Percentiles rank a stretch among this genome's conserved stretches.
phyloP scores from a whole-genome alignment of 352 stramenopile genomes.

The Aphanomyces cochlioides region DNA sequence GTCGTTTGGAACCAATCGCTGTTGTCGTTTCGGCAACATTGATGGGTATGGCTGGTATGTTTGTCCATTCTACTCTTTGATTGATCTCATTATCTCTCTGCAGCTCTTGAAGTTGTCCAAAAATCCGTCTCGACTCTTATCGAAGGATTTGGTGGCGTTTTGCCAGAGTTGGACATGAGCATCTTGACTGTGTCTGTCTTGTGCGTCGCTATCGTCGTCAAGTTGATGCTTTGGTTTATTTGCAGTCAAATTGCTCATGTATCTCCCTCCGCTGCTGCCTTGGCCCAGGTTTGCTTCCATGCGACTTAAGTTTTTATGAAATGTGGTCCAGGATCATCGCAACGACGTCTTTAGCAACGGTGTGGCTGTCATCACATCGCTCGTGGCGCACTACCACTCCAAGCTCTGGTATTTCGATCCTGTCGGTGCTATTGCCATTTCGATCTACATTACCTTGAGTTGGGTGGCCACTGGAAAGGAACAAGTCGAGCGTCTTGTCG shows the following conservation, averaged over 20 bases:
- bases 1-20: conserved; percentile 91
- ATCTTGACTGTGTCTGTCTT: conserved; percentile 64
- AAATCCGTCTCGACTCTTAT: conserved; percentile 84
- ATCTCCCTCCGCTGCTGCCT: conserved; percentile 64
- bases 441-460: conserved; percentile 94
- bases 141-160: conserved; percentile 52
- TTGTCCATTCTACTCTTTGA: conserved; percentile 13
- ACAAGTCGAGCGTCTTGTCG: conserved; percentile 90
- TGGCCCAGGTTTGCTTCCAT: conserved; percentile 53
- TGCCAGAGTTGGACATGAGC: conserved; percentile 69
- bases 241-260: conserved; percentile 62
- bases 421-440: conserved; percentile 93
- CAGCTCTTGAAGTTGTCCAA: conserved; percentile 92
- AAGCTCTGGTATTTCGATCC: conserved; percentile 93
- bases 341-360: conserved; percentile 96
- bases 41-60: conserved; percentile 91
- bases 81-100: conserved; percentile 13
- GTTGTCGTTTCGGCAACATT: conserved; percentile 95
- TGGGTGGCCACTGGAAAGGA: conserved; percentile 95
- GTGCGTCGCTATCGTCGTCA: conserved; percentile 67
- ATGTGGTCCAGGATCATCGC: conserved; percentile 87
- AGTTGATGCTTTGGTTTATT: conserved; percentile 77
- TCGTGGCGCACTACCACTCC: conserved; percentile 55
- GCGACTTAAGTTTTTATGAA: background rate
- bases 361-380: conserved; percentile 83